Percentiles rank a stretch among this genome's conserved stretches.
phyloP scores from a whole-genome alignment of 306 rosid genomes.

The Cicer pinnatifidum region DNA sequence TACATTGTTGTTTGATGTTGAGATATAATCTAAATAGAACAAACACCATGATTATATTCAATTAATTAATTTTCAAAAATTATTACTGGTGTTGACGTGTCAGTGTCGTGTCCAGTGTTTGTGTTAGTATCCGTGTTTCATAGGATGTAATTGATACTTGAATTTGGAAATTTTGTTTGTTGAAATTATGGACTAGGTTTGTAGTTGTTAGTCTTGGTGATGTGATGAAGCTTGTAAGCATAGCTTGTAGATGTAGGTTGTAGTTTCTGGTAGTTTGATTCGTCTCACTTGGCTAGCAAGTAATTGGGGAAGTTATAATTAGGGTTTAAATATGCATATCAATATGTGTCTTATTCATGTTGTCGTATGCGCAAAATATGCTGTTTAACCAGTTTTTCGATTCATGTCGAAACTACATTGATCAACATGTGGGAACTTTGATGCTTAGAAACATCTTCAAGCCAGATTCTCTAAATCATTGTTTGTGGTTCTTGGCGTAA shows the following conservation, averaged over 20 bases:
- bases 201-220: slow-evolving; percentile 15
- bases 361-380: not conserved
- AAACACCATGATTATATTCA: no score
- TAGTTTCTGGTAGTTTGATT: slow-evolving; percentile 27
- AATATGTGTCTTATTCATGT: slow-evolving; percentile 26
- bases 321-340: slow-evolving; percentile 17
- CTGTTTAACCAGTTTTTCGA: slow-evolving; percentile 26
- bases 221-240: slow-evolving; percentile 10
- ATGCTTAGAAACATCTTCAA: not conserved
- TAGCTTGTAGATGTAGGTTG: slow-evolving; percentile 8
- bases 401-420: slow-evolving; percentile 13
- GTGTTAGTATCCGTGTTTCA: not conserved
- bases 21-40: no score
- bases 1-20: not conserved
- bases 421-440: not conserved
- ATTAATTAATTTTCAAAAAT: no score
- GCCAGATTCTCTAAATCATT: slow-evolving; percentile 27
- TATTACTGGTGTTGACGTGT: no score
- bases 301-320: slow-evolving; percentile 24
- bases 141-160: slow-evolving; percentile 32
- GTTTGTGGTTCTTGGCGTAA: slow-evolving; percentile 6
- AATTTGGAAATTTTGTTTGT: slow-evolving; percentile 18
- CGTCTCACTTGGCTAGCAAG: slow-evolving; percentile 21
- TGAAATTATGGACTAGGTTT: slow-evolving; percentile 31
- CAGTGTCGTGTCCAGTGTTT: no score